A percentile compares a stretch with the other conserved stretches of the same genome.
phyloP scores from a whole-genome alignment of 768 basidiomycete species.

The Wakefieldia striispora region DNA sequence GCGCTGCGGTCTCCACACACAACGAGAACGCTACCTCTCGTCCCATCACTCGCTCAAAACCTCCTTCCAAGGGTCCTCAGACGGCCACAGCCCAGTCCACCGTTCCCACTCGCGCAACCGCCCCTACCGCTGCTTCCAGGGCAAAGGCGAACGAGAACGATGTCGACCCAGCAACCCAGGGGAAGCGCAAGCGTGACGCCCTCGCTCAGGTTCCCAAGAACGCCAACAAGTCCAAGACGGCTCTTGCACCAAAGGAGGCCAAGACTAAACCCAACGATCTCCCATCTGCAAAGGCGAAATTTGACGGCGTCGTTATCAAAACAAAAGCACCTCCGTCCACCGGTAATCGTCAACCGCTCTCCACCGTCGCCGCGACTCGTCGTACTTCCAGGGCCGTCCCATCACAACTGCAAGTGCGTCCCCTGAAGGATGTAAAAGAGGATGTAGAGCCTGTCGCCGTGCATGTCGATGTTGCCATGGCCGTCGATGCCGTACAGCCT shows the following conservation, averaged over 20 bases:
- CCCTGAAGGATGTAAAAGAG: conserved; percentile 32
- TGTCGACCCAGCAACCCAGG: conserved; percentile 46
- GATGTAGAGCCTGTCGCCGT: conserved; percentile 15
- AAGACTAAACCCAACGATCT: conserved; percentile 59
- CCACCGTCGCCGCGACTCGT: conserved; percentile 48
- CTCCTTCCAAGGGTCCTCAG: conserved; percentile 38
- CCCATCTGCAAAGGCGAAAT: conserved; percentile 44
- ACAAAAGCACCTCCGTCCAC: conserved; percentile 35
- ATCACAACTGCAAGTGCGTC: conserved; percentile 18
- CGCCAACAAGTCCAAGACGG: conserved; percentile 36
- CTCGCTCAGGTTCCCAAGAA: conserved; percentile 70
- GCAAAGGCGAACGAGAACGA: conserved; percentile 40
- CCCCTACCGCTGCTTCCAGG: conserved; percentile 37
- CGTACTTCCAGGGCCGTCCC: conserved; percentile 34
- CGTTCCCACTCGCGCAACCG: conserved; percentile 42
- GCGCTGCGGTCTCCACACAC: conserved; percentile 49
- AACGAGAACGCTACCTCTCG: conserved; percentile 73
- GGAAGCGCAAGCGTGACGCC: conserved; percentile 75
- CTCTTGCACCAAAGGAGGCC: conserved; percentile 32
- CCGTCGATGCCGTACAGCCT: conserved; percentile 43
- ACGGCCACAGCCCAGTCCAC: conserved; percentile 36
- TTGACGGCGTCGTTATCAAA: conserved; percentile 65
- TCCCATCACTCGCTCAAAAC: conserved; percentile 61
- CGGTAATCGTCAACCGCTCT: conserved; percentile 51
- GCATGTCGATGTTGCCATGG: conserved; percentile 52